Evolutionary conservation across 2,329 filamentous ascomycete species (phyloP).

Genomic region (Ilyonectria destructans): DNA sequence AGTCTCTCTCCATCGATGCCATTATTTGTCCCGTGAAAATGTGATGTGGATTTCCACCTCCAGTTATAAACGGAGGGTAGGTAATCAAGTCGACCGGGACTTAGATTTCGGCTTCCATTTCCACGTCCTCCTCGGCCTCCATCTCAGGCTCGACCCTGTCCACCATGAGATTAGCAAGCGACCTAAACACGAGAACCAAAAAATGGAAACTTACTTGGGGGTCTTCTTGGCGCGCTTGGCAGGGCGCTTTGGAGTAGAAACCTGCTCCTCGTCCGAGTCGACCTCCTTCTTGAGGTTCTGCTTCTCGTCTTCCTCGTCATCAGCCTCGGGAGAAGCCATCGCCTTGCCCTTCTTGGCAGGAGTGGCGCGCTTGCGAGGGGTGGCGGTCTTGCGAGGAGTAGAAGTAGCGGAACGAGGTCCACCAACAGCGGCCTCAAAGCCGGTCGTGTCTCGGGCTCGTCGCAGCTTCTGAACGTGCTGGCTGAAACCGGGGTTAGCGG

Average conservation of each 20-base stretch:
- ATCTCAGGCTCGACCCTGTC: conserved; percentile 36
- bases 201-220: conserved; percentile 39
- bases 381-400: conserved; percentile 47
- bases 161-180: conserved; percentile 23
- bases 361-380: conserved; percentile 52
- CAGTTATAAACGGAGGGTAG: not conserved
- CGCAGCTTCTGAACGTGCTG: conserved; percentile 66
- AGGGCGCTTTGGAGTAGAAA: conserved; percentile 26
- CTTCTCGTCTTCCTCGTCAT: conserved; percentile 45
- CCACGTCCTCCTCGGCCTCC: not conserved
- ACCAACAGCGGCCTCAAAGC: conserved; percentile 41
- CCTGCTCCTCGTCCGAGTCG: conserved; percentile 28
- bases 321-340: conserved; percentile 40
- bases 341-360: conserved; percentile 48
- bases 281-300: conserved; percentile 50
- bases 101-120: conserved; percentile 27
- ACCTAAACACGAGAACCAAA: too few species aligned
- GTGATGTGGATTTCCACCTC: not conserved
- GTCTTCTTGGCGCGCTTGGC: conserved; percentile 47
- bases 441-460: conserved; percentile 52
- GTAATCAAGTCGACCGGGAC: not conserved
- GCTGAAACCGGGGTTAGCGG: conserved; percentile 50
- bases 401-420: conserved; percentile 30
- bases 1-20: not conserved
- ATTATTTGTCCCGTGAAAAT: not conserved